A percentile compares a stretch with the other conserved stretches of the same genome.
Evolutionary conservation across 768 basidiomycete genomes (phyloP).

Genomic region (Glaciozyma martinii): DNA sequence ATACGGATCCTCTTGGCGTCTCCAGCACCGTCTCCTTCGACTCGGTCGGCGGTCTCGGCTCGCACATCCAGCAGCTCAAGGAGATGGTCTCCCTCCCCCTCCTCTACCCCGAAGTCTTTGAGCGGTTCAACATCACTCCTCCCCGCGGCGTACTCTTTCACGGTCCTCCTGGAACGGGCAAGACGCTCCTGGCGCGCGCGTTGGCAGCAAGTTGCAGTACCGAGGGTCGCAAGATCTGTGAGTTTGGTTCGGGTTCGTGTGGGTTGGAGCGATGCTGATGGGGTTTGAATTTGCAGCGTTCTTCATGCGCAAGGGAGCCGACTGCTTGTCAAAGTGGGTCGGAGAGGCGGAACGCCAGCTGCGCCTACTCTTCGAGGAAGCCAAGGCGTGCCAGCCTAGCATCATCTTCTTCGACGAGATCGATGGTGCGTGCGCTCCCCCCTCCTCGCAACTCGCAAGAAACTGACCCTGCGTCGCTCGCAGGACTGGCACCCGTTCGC

Average conservation of each 20-base stretch:
- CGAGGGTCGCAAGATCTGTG: slow-evolving; percentile 78
- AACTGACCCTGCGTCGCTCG: slow-evolving; percentile 41
- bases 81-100: slow-evolving; percentile 97
- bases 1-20: slow-evolving; percentile 90
- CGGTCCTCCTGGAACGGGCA: slow-evolving; percentile 97
- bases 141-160: slow-evolving; percentile 95
- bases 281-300: slow-evolving; percentile 54
- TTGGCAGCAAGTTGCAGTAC: slow-evolving; percentile 84
- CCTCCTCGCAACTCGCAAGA: neutral
- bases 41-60: slow-evolving; percentile 90
- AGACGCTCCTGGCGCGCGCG: slow-evolving; percentile 86
- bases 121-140: slow-evolving; percentile 84
- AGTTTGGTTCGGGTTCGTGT: slow-evolving; percentile 36
- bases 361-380: slow-evolving; percentile 90
- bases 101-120: slow-evolving; percentile 92
- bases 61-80: slow-evolving; percentile 91
- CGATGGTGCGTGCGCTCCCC: slow-evolving; percentile 52
- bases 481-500: slow-evolving; percentile 79
- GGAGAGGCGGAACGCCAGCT: slow-evolving; percentile 97
- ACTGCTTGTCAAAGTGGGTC: slow-evolving; percentile 97
- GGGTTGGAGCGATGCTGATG: neutral
- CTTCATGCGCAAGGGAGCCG: slow-evolving; percentile 99
- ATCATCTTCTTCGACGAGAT: slow-evolving; percentile 99
- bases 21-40: slow-evolving; percentile 91
- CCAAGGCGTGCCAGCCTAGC: slow-evolving; percentile 77